Conservation (phyloP, 106 monocot genomes). For the Allium fistulosum region DNA sequence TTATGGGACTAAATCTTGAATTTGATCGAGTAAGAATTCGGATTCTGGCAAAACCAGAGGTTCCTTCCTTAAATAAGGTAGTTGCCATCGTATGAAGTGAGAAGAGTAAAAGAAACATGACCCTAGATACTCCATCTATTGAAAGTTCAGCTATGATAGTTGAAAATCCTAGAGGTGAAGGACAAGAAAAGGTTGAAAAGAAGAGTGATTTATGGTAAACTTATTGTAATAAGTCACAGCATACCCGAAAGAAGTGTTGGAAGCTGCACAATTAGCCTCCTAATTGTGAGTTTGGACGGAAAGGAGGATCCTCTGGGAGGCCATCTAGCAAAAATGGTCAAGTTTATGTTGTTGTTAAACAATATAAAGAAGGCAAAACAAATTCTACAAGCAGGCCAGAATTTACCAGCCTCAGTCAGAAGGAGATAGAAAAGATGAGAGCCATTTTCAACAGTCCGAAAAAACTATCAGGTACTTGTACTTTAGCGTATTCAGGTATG, state of each 20-base stretch:
- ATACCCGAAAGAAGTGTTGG: neutral
- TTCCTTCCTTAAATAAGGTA: neutral
- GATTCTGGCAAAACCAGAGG: neutral
- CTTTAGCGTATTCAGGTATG: neutral
- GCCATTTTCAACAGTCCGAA: neutral
- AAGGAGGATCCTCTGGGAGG: neutral
- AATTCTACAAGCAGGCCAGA: neutral
- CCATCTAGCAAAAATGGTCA: too few relatives aligned
- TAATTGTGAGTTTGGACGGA: neutral
- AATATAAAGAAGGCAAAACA: neutral
- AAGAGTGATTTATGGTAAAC: neutral
- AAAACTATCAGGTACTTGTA: conserved; percentile 5
- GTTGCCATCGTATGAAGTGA: neutral
- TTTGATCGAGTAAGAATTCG: conserved; percentile 6
- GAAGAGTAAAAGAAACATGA: neutral
- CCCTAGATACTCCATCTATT: neutral
- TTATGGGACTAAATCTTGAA: conserved; percentile 2
- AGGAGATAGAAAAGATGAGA: conserved; percentile 1
- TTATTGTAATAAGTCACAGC: neutral
- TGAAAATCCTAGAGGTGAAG: neutral
- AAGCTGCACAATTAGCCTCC: neutral
- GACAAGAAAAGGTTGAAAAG: neutral
- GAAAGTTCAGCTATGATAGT: neutral
- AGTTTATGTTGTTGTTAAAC: neutral
- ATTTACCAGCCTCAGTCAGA: neutral